A percentile compares a stretch with the other conserved stretches of the same genome.
Conservation (phyloP, 441 rosid species). For the Dalechampia spathulata region DNA sequence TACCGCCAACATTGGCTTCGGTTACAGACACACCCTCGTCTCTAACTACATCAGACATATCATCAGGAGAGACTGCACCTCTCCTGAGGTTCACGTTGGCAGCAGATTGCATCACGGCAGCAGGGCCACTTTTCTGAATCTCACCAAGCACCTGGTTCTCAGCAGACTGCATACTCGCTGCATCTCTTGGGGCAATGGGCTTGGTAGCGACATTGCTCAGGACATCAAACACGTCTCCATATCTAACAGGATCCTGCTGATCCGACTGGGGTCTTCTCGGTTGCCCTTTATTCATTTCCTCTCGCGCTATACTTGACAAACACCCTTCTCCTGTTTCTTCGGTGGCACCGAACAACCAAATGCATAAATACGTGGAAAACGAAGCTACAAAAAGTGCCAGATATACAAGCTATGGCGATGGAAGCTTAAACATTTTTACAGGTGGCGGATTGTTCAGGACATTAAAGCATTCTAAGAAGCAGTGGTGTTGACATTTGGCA, state of each 20-base stretch:
- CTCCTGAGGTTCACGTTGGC: constrained; percentile 24
- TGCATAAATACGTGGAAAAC: not conserved
- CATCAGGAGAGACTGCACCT: constrained; percentile 19
- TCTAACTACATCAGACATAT: constrained; percentile 17
- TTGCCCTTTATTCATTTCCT: constrained; percentile 32
- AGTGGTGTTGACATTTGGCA: not conserved
- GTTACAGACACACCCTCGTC: constrained; percentile 25
- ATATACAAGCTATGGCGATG: not conserved
- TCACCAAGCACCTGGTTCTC: constrained; percentile 34
- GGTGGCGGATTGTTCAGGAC: not conserved
- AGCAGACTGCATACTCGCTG: constrained; percentile 36
- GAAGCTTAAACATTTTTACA: not conserved
- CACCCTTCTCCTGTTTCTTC: not conserved
- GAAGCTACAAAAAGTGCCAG: no score
- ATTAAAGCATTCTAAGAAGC: not conserved
- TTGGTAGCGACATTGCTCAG: constrained; percentile 29
- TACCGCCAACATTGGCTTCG: not conserved
- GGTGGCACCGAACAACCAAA: not conserved
- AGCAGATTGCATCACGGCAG: constrained; percentile 38
- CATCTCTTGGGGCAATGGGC: constrained; percentile 35
- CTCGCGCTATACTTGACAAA: not conserved
- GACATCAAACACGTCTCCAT: constrained; percentile 35
- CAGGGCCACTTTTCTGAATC: constrained; percentile 27
- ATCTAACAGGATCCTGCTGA: constrained; percentile 28
- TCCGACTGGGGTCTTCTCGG: constrained; percentile 18